Evolutionary conservation across 352 stramenopile genomes (phyloP), one percentile per base, ranked within the genome.

Genomic region (Globisporangium splendens): DNA sequence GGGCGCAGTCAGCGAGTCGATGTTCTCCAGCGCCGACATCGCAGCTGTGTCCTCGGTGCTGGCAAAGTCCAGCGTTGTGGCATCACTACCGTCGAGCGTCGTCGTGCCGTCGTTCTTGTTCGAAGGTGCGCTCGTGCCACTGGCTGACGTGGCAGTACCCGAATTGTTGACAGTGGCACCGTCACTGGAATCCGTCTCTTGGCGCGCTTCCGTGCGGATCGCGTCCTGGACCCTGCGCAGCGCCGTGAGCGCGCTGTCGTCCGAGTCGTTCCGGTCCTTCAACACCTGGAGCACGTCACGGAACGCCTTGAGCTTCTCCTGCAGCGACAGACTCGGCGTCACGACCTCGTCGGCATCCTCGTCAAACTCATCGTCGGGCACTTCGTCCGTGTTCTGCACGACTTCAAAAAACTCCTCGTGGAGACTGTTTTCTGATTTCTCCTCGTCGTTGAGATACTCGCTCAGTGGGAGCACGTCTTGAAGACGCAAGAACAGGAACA

Each of bases 351-450:
- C 76, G 4, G 68, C 63, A 1, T 74, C 65, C 12, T 89, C 82
- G 3, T 86, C 72, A 4, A 85, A 66, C 10, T 89, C 81, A 24
- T 91, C 82, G 52, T 90, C 81, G 0, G 78, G 74, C 11, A 91
- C 76, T 42, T 91, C 78, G 46, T 82, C 81, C 1, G 72, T 50
- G 22, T 71, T 78, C 50, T 88, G 73, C 17, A 93, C 71, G n/a
- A 89, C 68, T 33, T 94, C 84, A 20, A 94, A 91, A 54, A 89
- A 90, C 55, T 94, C 84, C 66, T 91, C 84, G 50, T 94, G 81
- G 54, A 92, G 69, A 8, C 74, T 75, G 47, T 89, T 83, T 28
- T 90, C 75, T 28, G 77, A 83, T 52, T 82, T 74, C 6, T 56
- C 70, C 24, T 94, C 81, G 56, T 91, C 84, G 51, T 91, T 83